Evolutionary conservation across 192 early-diverging fungal genomes (phyloP).

Genomic region (Phlyctochytrium planicorne): DNA sequence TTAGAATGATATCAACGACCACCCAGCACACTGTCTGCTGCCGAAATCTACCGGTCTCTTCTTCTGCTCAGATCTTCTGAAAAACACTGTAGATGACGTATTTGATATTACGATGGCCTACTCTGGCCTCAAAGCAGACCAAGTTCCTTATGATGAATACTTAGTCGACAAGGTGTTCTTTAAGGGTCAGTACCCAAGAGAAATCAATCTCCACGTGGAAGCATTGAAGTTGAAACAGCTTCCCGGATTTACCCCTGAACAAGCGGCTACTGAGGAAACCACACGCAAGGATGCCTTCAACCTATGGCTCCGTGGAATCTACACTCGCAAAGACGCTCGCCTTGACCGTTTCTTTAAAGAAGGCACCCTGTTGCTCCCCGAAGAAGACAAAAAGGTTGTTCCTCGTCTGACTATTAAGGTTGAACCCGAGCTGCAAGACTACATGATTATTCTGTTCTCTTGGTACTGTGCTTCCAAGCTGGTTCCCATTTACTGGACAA

Average conservation of each 20-base stretch:
- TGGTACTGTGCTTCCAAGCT: not conserved
- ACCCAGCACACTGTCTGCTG: conserved; percentile 68
- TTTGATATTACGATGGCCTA: conserved; percentile 92
- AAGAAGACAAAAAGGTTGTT: conserved; percentile 4
- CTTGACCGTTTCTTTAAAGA: conserved; percentile 14
- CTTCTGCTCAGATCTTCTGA: conserved; percentile 67
- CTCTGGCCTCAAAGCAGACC: conserved; percentile 58
- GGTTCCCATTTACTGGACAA: not conserved
- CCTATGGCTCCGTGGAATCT: conserved; percentile 3
- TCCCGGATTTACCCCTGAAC: conserved; percentile 33
- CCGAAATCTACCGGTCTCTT: conserved; percentile 83
- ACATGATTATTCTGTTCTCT: not conserved
- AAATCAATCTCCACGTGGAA: conserved; percentile 77
- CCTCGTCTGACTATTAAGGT: conserved; percentile 5
- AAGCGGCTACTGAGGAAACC: not conserved
- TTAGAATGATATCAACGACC: conserved; percentile 33
- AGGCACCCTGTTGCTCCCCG: not conserved
- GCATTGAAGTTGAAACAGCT: conserved; percentile 18
- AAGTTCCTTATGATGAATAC: conserved; percentile 84
- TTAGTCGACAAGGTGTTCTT: conserved; percentile 76
- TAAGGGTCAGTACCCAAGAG: conserved; percentile 65
- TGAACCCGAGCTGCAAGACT: conserved; percentile 12
- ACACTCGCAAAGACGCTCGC: conserved; percentile 15
- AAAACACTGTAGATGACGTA: conserved; percentile 65
- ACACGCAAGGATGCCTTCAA: conserved; percentile 16